Evolutionary conservation across 768 basidiomycete species (phyloP), one percentile per base, ranked within the genome.

Genomic region (Boletus coccyginus): DNA sequence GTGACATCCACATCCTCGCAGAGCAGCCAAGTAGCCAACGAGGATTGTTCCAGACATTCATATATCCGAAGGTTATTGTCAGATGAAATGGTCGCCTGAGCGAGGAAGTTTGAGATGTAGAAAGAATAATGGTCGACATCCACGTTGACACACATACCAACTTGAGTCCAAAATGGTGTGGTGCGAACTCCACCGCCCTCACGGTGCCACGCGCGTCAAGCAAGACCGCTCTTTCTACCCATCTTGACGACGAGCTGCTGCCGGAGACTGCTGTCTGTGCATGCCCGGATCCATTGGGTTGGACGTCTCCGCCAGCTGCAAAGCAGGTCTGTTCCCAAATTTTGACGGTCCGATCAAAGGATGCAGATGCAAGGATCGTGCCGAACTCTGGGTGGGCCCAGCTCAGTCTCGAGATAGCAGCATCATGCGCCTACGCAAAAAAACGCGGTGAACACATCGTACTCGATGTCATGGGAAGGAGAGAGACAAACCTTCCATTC

Each of bases 371-470:
- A 53, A 98, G 77, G 50, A 97, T 82, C 2, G 85, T 82, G 5
- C 94, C 95, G 56, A 94, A 94, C 70, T 94, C 88, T 6, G 96
- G 94, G 67, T 95, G 94, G 2, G 93, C 93, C 91, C 94, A 98
- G 50, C 83, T 82, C 14, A 97, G 63, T 69, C 82, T 87, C 9
- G 92, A 84, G 38, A 97, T 80, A 0, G 95, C 85, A 16, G 94
- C 94, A 65, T 96, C 93, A 69, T 98, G 95, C n/a, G 95, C 96
- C 92, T 96, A 64, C 14, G 50, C n/a, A 38, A 50, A 46, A 56
- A 36, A 46, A n/a, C 2, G 1, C 27, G 14, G 29, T 60, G 32
- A 56, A 52, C 24, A 40, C 38, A 33, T 42, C 42, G 32, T 17
- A 19, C 36, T 33, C 38, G 12, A 40, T 38, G 29, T 21, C 11